Evolutionary conservation across 371 early-diverging fungal genomes (phyloP), one percentile per base, ranked within the genome.

Genomic region (Apophysomyces sp.): DNA sequence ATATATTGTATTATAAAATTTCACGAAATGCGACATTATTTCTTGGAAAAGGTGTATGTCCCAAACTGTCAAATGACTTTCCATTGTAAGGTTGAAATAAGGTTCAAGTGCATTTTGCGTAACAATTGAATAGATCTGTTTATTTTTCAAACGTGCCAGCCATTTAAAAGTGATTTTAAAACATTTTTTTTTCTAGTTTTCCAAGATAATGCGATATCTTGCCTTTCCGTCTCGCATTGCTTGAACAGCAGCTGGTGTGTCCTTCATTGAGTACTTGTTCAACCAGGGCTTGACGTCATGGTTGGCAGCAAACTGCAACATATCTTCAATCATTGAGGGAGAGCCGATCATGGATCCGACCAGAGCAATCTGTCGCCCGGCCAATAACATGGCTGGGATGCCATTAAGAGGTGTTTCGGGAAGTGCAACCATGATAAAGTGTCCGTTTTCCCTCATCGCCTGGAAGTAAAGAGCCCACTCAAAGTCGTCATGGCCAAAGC

Each of bases 281-380:
- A 92, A 80, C 79, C 84, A 84, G 13, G 91, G 90, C 44, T 76
- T 65, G 55, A 92, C 84, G 44, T 80, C 68, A 41, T 84, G 77
- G 63, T 86, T 66, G 55, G 80, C 83, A 2, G 92, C 90, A 74
- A 92, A 89, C 27, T 84, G 76, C 11, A 95, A 75, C 82, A 88
- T 90, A 49, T 87, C 87, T 49, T 76, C 63, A 31, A 90, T 75
- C 2, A 69, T 71, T 0, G 69, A 52, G 24, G 71, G 77, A 12
- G 84, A 80, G 36, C 92, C 93, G 66, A 92, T 90, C 51, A 85
- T 52, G 12, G 91, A 90, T 0, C 92, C 93, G 0, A 71, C 73
- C 28, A 94, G 55, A 0, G 76, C 62, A 12, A 86, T 64, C 53
- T 86, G 77, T 3, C 57, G 49, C 53, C 87, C 62, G 36, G 76